Conservation (phyloP, 2,329 filamentous ascomycete genomes). For the Zymoseptoria passerinii region DNA sequence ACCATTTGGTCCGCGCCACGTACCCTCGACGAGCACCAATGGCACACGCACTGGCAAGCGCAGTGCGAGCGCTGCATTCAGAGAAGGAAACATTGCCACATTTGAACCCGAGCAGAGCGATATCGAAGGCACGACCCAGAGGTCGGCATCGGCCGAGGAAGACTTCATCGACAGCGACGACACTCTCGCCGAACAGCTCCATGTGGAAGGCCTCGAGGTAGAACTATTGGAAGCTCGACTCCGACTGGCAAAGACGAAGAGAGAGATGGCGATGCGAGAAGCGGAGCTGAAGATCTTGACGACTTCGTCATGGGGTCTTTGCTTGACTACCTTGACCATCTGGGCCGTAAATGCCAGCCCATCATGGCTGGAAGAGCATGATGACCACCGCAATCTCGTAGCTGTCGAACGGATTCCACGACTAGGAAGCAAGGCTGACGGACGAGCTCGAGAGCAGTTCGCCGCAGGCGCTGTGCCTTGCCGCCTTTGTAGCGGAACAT, state of each 20-base stretch:
- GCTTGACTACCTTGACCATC: neutral
- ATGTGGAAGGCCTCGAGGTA: neutral
- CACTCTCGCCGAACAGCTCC: neutral
- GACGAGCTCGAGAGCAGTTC: neutral
- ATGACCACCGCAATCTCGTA: neutral
- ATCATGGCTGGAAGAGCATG: neutral
- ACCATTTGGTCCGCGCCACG: neutral
- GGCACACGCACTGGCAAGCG: neutral
- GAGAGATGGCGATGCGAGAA: neutral
- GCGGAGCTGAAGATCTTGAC: neutral
- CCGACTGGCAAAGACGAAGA: neutral
- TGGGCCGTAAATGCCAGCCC: neutral
- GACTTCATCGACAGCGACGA: neutral
- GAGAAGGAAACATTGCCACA: neutral
- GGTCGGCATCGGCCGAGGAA: neutral
- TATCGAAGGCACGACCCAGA: neutral
- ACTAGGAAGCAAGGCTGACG: neutral
- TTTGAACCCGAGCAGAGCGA: neutral
- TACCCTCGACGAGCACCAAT: neutral
- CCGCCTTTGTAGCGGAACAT: too few relatives aligned
- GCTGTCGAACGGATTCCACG: neutral
- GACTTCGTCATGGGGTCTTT: neutral
- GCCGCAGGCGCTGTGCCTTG: too few relatives aligned
- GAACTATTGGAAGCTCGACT: neutral
- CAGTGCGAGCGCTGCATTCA: neutral